Percentiles rank a stretch among this genome's conserved stretches.
These are phyloP conservation scores for grape (Vitis vinifera) DNA, from an alignment of 164 flowering plant genomes.

Conservation along the genomic window ASM3070453v1 NC_081818.1:1222001-1222500, in stretches of 20 bases:
- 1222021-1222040: neutral
- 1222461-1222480: slow-evolving; percentile 14
- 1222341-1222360: neutral
- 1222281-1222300: neutral
- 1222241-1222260: too few relatives aligned
- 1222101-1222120: too few relatives aligned
- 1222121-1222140: too few relatives aligned
- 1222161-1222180: too few relatives aligned
- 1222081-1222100: neutral
- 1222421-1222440: neutral
- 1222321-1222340: neutral
- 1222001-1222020: neutral
- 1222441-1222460: slow-evolving; percentile 23
- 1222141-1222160: too few relatives aligned
- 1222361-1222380: neutral
- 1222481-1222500: neutral
- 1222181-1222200: too few relatives aligned
- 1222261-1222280: too few relatives aligned
- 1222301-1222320: neutral
- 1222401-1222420: neutral
- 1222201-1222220: too few relatives aligned
- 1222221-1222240: too few relatives aligned
- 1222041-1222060: too few relatives aligned
- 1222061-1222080: neutral
- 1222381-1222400: neutral